phyloP scores from a whole-genome alignment of 129 eudicot species.

The Saposhnikovia divaricata region DNA sequence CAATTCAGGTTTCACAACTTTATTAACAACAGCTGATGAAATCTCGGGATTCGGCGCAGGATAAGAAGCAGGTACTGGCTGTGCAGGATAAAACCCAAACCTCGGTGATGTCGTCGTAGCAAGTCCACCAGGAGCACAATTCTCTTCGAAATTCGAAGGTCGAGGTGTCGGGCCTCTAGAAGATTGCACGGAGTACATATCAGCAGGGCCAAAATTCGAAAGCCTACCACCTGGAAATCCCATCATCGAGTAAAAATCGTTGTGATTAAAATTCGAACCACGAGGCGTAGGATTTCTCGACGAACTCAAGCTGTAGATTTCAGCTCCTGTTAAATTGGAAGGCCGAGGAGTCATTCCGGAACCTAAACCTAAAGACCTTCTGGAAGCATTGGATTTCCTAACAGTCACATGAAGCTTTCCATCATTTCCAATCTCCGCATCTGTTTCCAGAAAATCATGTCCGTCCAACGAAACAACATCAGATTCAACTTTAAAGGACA shows the following conservation, averaged over 20 bases:
- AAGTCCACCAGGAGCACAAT: conserved; percentile 46
- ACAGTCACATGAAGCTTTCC: conserved; percentile 89
- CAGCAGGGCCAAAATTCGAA: conserved; percentile 77
- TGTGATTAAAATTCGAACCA: conserved; percentile 69
- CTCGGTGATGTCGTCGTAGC: conserved; percentile 31
- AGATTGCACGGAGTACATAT: conserved; percentile 81
- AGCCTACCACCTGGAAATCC: conserved; percentile 72
- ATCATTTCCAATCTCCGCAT: conserved; percentile 74
- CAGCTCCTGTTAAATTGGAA: conserved; percentile 84
- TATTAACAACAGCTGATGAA: conserved; percentile 32
- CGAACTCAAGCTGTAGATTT: conserved; percentile 80
- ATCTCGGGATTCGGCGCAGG: conserved; percentile 90
- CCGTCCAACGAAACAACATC: conserved; percentile 90
- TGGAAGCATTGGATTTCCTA: conserved; percentile 70
- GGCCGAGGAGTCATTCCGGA: conserved; percentile 60
- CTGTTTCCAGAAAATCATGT: conserved; percentile 74
- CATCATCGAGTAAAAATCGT: conserved; percentile 90
- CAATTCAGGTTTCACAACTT: conserved; percentile 22
- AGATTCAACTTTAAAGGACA: conserved; percentile 76
- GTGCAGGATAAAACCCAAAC: conserved; percentile 65
- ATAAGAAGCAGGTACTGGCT: conserved; percentile 38
- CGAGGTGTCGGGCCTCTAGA: conserved; percentile 82
- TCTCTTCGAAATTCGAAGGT: conserved; percentile 77
- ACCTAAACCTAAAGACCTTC: conserved; percentile 54
- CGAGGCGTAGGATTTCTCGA: conserved; percentile 83